These are phyloP conservation scores for Miscanthus sacchariflorus DNA, from an alignment of 202 grass and related monocot genomes.

Conservation along the genomic window DNA sequence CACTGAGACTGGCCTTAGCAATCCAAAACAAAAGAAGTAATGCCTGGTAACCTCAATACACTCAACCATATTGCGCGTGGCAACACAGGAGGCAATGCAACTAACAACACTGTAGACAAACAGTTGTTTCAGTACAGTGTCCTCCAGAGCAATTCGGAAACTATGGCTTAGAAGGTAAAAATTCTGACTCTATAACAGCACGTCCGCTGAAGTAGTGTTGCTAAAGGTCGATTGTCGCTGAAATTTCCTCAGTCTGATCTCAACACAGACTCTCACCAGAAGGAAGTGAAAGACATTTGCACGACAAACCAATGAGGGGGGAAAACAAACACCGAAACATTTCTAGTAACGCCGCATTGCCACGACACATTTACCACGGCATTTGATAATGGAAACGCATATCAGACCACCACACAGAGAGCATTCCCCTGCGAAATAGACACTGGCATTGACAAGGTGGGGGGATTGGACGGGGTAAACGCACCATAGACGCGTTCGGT, in stretches of 20 bases:
- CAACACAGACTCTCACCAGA: neutral
- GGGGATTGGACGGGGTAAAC: neutral
- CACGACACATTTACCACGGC: neutral
- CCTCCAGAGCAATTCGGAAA: neutral
- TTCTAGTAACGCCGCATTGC: neutral
- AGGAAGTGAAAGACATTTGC: neutral
- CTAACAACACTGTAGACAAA: neutral
- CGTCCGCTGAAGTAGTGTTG: neutral
- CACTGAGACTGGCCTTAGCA: neutral
- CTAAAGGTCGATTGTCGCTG: neutral
- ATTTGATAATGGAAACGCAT: constrained; percentile 1
- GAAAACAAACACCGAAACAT: neutral
- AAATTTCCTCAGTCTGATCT: constrained; percentile 6
- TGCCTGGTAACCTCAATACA: constrained; percentile 5
- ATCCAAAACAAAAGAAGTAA: constrained; percentile 11
- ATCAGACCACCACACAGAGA: neutral
- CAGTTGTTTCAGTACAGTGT: constrained; percentile 6
- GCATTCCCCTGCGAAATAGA: neutral
- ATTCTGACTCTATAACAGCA: neutral
- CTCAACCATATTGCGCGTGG: neutral
- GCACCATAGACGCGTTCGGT: constrained; percentile 95
- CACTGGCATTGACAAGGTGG: neutral
- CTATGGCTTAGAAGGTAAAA: neutral
- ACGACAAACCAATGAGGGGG: neutral
- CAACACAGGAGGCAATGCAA: neutral